Conservation (phyloP, 2,329 filamentous ascomycete genomes). For the Aureobasidium pullulans region DNA sequence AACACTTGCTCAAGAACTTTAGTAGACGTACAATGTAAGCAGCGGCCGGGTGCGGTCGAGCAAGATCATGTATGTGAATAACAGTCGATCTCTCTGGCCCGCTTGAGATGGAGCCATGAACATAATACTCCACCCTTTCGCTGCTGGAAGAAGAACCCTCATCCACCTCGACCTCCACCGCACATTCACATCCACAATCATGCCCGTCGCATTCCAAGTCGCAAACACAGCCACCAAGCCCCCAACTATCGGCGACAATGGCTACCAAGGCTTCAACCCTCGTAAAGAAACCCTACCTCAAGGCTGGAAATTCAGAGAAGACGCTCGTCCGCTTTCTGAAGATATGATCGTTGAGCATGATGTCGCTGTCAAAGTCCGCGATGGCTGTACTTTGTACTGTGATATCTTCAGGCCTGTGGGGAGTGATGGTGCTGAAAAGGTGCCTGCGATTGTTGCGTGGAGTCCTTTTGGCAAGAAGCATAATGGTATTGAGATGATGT, state of each 20-base stretch:
- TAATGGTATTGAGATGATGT: neutral
- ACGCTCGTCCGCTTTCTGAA: conserved; percentile 19
- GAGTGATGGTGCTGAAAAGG: conserved; percentile 19
- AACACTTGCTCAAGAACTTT: neutral
- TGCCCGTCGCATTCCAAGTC: conserved; percentile 17
- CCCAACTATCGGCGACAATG: conserved; percentile 34
- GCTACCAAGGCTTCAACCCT: conserved; percentile 34
- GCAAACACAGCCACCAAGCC: conserved; percentile 21
- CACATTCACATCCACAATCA: neutral
- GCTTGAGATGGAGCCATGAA: no score
- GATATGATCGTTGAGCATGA: conserved; percentile 40
- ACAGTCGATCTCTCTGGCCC: neutral
- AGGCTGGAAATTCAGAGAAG: conserved; percentile 20
- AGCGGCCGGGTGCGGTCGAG: neutral
- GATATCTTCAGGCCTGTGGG: conserved; percentile 39
- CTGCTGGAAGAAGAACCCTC: neutral
- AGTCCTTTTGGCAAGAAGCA: conserved; percentile 41
- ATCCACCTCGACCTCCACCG: neutral
- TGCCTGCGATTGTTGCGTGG: conserved; percentile 40
- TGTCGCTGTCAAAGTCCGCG: conserved; percentile 35
- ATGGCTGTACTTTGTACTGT: conserved; percentile 35
- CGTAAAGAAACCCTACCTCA: conserved; percentile 33
- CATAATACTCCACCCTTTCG: neutral
- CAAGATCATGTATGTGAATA: neutral
- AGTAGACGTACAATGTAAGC: neutral